Conservation (phyloP, 83 land plant genomes). For the Thuja plicata region DNA sequence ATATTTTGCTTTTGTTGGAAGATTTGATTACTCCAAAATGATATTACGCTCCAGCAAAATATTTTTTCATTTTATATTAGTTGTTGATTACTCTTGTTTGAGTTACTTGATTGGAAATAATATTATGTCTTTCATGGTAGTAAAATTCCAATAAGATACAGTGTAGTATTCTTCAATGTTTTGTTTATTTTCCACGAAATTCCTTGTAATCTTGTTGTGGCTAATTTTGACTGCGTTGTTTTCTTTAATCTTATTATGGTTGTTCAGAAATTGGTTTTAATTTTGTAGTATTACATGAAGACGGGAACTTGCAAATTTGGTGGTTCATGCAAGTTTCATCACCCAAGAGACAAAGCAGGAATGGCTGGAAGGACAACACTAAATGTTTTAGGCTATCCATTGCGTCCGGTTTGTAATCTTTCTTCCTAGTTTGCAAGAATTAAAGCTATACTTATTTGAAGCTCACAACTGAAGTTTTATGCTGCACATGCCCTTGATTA, state of each 20-base stretch:
- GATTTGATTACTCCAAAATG: not conserved
- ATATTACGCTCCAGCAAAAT: not conserved
- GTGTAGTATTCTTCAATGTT: not conserved
- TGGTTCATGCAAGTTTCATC: constrained; percentile 85
- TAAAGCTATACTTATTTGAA: not conserved
- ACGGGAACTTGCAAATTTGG: constrained; percentile 96
- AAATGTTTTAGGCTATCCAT: constrained; percentile 80
- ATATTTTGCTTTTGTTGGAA: not conserved
- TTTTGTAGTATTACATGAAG: constrained; percentile 78
- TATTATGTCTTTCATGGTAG: not conserved
- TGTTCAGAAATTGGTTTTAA: not conserved
- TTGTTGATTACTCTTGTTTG: not conserved
- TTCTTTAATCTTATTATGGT: not conserved
- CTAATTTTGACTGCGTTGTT: not conserved
- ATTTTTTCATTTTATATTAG: not conserved
- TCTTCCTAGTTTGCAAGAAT: constrained; percentile 12
- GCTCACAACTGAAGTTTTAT: not conserved
- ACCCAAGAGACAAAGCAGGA: constrained; percentile 82
- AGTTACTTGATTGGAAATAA: not conserved
- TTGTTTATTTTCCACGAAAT: not conserved
- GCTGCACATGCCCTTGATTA: not conserved
- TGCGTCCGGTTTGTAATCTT: constrained; percentile 63
- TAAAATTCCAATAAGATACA: not conserved
- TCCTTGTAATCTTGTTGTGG: not conserved
- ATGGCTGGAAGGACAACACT: constrained; percentile 61